Evolutionary conservation across 495 filamentous ascomycete species (phyloP).

Genomic region (Choiromyces venosus): DNA sequence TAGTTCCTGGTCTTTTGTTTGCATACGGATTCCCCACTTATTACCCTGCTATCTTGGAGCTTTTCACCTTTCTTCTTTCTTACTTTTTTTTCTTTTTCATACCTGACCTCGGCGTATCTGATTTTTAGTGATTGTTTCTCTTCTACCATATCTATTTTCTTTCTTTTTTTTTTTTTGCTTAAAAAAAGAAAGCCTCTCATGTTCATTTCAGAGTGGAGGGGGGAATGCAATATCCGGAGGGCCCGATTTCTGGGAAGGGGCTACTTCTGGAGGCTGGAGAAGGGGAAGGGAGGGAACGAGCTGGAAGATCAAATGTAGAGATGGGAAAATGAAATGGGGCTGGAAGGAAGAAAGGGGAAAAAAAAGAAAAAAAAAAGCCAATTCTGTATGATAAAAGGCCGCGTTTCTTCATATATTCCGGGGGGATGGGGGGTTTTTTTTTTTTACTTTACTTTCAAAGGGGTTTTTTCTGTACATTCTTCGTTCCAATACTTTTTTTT

Average conservation of each 20-base stretch:
- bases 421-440: not conserved
- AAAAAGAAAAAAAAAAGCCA: slow-evolving; percentile 13
- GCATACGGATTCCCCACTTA: not conserved
- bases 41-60: not conserved
- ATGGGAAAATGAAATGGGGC: slow-evolving; percentile 13
- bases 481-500: slow-evolving; percentile 27
- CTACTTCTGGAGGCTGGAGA: slow-evolving; percentile 22
- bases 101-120: slow-evolving; percentile 42
- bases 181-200: slow-evolving; percentile 7
- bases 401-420: not conserved
- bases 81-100: slow-evolving; percentile 27
- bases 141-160: slow-evolving; percentile 17
- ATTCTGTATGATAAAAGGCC: slow-evolving; percentile 1
- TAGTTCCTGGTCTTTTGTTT: slow-evolving; percentile 43
- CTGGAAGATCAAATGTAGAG: slow-evolving; percentile 3
- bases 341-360: not conserved
- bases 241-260: slow-evolving; percentile 12
- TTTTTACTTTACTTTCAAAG: too few relatives aligned
- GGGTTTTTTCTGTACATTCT: slow-evolving; percentile 1
- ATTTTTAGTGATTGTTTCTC: slow-evolving; percentile 29
- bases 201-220: slow-evolving; percentile 4
- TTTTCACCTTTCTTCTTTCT: slow-evolving; percentile 35
- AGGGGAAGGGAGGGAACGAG: slow-evolving; percentile 12
- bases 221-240: slow-evolving; percentile 6
- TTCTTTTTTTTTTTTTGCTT: slow-evolving; percentile 27